Conservation (phyloP, 1,284 basidiomycete genomes). For the Sporisorium exsertum region DNA sequence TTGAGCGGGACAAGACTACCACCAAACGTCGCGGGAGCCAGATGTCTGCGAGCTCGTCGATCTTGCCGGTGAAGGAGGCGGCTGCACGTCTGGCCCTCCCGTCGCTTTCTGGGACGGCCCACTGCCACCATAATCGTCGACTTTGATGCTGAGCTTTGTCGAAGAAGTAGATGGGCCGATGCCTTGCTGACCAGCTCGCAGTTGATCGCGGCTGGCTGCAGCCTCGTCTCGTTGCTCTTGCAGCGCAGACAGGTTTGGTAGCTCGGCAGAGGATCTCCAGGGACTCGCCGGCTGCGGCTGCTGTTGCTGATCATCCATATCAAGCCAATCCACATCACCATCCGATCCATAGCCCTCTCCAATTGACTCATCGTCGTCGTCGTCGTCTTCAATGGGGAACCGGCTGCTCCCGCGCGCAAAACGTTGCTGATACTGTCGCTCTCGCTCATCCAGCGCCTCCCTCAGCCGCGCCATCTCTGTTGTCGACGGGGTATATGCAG, state of each 20-base stretch:
- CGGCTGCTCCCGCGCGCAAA: slow-evolving; percentile 16
- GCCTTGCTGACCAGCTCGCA: neutral
- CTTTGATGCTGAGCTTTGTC: neutral
- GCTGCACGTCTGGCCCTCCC: neutral
- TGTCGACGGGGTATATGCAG: slow-evolving; percentile 30
- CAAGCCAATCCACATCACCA: slow-evolving; percentile 17
- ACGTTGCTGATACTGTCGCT: slow-evolving; percentile 37
- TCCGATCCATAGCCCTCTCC: slow-evolving; percentile 22
- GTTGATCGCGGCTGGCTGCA: neutral
- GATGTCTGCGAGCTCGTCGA: slow-evolving; percentile 19
- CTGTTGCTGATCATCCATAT: slow-evolving; percentile 8
- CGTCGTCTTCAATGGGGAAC: slow-evolving; percentile 40
- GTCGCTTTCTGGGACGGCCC: neutral
- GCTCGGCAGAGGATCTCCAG: slow-evolving; percentile 22
- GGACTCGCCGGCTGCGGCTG: slow-evolving; percentile 1
- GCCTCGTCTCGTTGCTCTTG: neutral
- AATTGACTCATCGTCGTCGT: slow-evolving; percentile 20
- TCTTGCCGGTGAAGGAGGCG: slow-evolving; percentile 21
- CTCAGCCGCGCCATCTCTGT: slow-evolving; percentile 43
- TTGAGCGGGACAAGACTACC: slow-evolving; percentile 7
- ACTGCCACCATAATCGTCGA: neutral
- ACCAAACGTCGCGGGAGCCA: slow-evolving; percentile 31
- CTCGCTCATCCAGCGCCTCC: slow-evolving; percentile 44
- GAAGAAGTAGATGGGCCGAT: neutral
- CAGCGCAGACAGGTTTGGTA: slow-evolving; percentile 2